Percentiles rank a stretch among this genome's conserved stretches.
Conservation (phyloP, 306 rosid species). For the Cicer pinnatifidum region DNA sequence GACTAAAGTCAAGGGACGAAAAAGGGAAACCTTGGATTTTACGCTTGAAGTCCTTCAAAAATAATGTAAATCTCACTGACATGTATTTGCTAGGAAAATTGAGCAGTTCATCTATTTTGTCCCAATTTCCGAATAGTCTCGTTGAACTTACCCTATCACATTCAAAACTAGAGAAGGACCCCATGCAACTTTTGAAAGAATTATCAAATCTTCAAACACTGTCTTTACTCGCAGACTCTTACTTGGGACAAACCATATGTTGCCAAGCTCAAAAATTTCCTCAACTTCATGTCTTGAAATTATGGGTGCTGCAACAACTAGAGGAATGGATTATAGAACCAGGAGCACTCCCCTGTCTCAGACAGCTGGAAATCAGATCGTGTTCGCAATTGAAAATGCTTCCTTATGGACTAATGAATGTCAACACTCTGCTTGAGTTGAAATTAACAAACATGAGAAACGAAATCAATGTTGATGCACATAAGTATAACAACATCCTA, state of each 20-base stretch:
- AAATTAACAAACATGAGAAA: slow-evolving; percentile 45
- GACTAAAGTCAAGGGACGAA: slow-evolving; percentile 43
- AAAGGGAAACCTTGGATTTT: slow-evolving; percentile 32
- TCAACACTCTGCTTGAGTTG: slow-evolving; percentile 46
- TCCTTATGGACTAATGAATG: slow-evolving; percentile 41
- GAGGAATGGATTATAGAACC: slow-evolving; percentile 16
- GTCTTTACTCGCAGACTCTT: slow-evolving; percentile 45
- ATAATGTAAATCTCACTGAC: slow-evolving; percentile 3
- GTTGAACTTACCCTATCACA: slow-evolving; percentile 51
- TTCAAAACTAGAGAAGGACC: slow-evolving; percentile 37
- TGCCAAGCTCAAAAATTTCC: slow-evolving; percentile 39
- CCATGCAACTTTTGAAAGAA: slow-evolving; percentile 37
- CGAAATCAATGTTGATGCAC: background rate
- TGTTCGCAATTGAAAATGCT: slow-evolving; percentile 30
- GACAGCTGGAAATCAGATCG: slow-evolving; percentile 50
- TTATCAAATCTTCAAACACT: slow-evolving; percentile 44
- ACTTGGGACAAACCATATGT: slow-evolving; percentile 2
- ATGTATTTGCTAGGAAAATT: slow-evolving; percentile 40
- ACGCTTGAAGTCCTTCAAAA: slow-evolving; percentile 1
- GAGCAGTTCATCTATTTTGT: background rate
- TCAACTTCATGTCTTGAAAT: slow-evolving; percentile 40
- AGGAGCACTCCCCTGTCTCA: slow-evolving; percentile 47
- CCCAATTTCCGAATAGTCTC: slow-evolving; percentile 33
- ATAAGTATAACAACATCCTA: background rate
- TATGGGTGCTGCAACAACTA: slow-evolving; percentile 45